Evolutionary conservation across 352 stramenopile genomes (phyloP).

Genomic region (Pythium dissotocum): DNA sequence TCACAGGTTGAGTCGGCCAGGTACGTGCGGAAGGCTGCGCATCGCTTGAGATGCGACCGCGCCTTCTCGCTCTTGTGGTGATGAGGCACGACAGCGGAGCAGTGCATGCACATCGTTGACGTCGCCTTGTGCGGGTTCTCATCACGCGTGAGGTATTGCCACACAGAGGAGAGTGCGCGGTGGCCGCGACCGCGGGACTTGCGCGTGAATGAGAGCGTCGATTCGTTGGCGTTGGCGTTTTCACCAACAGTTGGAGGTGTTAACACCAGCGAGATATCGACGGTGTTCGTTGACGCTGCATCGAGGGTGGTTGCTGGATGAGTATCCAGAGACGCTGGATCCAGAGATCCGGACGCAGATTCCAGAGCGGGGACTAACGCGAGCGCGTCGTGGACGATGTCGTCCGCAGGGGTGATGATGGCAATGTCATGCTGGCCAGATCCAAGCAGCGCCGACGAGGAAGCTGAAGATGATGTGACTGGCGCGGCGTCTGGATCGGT

Average conservation of each 20-base stretch:
- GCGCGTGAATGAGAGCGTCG: not conserved
- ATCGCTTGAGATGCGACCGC: slow-evolving; percentile 32
- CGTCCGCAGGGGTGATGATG: not conserved
- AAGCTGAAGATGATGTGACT: not conserved
- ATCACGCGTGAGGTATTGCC: slow-evolving; percentile 29
- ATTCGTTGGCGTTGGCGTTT: slow-evolving; percentile 9
- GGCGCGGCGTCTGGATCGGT: not conserved
- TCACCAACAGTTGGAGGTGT: slow-evolving; percentile 1
- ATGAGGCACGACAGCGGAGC: slow-evolving; percentile 25
- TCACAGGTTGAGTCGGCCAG: not conserved
- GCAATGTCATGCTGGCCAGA: slow-evolving; percentile 1
- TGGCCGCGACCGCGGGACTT: slow-evolving; percentile 28
- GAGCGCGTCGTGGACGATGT: not conserved
- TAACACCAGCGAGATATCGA: not conserved
- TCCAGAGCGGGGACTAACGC: not conserved
- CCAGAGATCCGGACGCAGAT: not conserved
- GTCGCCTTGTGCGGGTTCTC: slow-evolving; percentile 27
- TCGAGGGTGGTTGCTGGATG: not conserved
- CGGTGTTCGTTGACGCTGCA: not conserved
- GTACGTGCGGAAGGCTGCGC: slow-evolving; percentile 20
- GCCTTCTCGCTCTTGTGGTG: slow-evolving; percentile 46
- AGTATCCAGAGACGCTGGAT: not conserved
- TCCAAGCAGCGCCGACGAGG: not conserved
- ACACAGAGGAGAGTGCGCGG: slow-evolving; percentile 30
- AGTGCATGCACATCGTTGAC: slow-evolving; percentile 30